Conservation (phyloP, 176 grass and related monocot genomes). For the Cenchrus fungigraminus region DNA sequence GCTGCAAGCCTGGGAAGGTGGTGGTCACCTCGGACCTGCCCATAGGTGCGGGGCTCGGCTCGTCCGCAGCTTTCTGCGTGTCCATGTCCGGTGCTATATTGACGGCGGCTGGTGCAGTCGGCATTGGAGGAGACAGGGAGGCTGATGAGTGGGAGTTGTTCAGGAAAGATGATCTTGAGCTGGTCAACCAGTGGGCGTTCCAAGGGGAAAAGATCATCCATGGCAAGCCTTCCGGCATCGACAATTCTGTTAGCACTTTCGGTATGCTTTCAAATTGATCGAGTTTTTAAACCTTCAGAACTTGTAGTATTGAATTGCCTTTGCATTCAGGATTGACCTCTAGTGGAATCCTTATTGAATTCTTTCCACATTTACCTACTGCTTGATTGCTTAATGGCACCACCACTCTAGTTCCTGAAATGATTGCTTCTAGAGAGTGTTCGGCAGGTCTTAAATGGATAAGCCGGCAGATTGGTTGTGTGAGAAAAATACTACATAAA, state of each 20-base stretch:
- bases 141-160: slow-evolving; percentile 53
- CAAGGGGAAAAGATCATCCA: slow-evolving; percentile 94
- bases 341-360: neutral
- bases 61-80: slow-evolving; percentile 76
- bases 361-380: neutral
- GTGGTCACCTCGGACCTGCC: slow-evolving; percentile 75
- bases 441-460: no score
- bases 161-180: slow-evolving; percentile 55
- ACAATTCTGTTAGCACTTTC: slow-evolving; percentile 81
- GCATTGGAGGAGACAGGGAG: neutral
- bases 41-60: slow-evolving; percentile 72
- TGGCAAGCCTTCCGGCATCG: slow-evolving; percentile 93
- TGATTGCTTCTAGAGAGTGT: neutral
- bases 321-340: neutral
- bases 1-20: slow-evolving; percentile 66
- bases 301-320: neutral
- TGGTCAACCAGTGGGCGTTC: slow-evolving; percentile 79
- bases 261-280: slow-evolving; percentile 45
- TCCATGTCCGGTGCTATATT: slow-evolving; percentile 68
- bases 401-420: neutral
- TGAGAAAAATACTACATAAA: no score
- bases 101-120: slow-evolving; percentile 35
- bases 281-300: neutral
- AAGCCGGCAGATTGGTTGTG: no score
- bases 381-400: neutral